Percentiles rank a stretch among this genome's conserved stretches.
These are phyloP conservation scores for Neospora caninum DNA, from an alignment of 169 alveolate genomes.

Conservation along the genomic window DNA sequence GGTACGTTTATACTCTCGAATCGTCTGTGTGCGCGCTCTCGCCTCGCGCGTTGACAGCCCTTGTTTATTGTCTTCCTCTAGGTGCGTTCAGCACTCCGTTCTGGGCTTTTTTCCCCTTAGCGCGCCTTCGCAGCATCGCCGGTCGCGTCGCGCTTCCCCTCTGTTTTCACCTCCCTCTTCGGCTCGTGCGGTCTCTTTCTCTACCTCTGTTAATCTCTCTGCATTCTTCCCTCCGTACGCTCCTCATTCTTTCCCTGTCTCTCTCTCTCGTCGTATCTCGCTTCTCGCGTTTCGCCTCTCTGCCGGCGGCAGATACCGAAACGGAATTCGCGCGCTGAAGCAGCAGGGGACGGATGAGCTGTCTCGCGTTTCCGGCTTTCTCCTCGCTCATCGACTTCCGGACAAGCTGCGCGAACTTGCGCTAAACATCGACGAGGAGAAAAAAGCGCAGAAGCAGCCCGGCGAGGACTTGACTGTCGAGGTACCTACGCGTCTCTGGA, in stretches of 20 bases:
- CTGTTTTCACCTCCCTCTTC: too few relatives aligned
- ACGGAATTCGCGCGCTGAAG: background rate
- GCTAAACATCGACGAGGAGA: background rate
- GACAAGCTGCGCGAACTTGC: background rate
- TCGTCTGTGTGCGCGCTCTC: too few relatives aligned
- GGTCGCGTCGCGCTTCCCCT: too few relatives aligned
- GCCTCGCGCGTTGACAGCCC: too few relatives aligned
- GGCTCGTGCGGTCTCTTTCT: too few relatives aligned
- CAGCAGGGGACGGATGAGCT: background rate
- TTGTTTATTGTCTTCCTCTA: too few relatives aligned
- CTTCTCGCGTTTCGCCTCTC: background rate
- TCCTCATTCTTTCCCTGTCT: background rate
- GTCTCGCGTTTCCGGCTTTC: background rate
- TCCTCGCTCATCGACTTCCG: background rate
- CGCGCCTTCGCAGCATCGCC: too few relatives aligned
- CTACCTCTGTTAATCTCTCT: too few relatives aligned
- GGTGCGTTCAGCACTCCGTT: too few relatives aligned
- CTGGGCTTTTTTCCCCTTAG: too few relatives aligned
- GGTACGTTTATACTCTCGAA: background rate
- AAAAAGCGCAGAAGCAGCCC: background rate
- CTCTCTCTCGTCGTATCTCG: background rate
- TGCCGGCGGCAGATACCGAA: background rate
- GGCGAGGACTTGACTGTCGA: background rate
- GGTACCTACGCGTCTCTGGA: background rate
- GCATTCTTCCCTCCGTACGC: too few relatives aligned